Percentiles rank a stretch among this genome's conserved stretches.
phyloP scores from a whole-genome alignment of 2,329 filamentous ascomycete species.

The Chrysosporium queenslandicum region DNA sequence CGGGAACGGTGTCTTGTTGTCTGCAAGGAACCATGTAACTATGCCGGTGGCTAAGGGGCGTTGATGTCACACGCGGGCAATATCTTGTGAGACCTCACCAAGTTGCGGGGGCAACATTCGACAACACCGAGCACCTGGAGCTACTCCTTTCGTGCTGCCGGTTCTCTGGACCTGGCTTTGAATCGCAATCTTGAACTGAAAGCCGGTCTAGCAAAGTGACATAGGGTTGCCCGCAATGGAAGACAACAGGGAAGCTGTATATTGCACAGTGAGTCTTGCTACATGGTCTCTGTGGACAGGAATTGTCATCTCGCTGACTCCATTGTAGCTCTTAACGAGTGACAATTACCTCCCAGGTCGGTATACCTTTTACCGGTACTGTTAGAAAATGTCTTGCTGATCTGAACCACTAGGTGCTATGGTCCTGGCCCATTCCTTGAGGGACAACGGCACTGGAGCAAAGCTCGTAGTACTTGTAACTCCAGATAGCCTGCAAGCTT shows the following conservation, averaged over 20 bases:
- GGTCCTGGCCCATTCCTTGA: slow-evolving; percentile 86
- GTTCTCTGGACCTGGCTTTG: background rate
- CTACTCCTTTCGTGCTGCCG: background rate
- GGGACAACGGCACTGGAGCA: slow-evolving; percentile 77
- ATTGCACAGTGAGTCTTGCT: slow-evolving; percentile 50
- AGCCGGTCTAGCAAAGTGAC: background rate
- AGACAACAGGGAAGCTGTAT: slow-evolving; percentile 47
- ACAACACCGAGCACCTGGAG: background rate
- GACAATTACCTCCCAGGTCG: slow-evolving; percentile 87
- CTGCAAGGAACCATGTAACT: too few relatives aligned
- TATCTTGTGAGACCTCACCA: background rate
- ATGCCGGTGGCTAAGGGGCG: background rate
- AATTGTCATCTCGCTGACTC: slow-evolving; percentile 5
- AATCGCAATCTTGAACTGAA: background rate
- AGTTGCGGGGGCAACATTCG: slow-evolving; percentile 4
- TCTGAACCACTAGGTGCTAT: slow-evolving; percentile 61
- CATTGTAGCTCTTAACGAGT: slow-evolving; percentile 68
- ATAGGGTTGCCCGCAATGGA: slow-evolving; percentile 28
- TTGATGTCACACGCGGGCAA: background rate
- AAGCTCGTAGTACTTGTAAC: slow-evolving; percentile 80
- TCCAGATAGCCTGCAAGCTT: slow-evolving; percentile 62
- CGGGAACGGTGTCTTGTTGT: too few relatives aligned
- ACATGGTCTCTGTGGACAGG: background rate
- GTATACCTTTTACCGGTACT: slow-evolving; percentile 17
- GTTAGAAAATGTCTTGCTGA: slow-evolving; percentile 2